A percentile compares a stretch with the other conserved stretches of the same genome.
phyloP scores from a whole-genome alignment of 2,329 filamentous ascomycete species.

The Nigrograna mackinnonii region DNA sequence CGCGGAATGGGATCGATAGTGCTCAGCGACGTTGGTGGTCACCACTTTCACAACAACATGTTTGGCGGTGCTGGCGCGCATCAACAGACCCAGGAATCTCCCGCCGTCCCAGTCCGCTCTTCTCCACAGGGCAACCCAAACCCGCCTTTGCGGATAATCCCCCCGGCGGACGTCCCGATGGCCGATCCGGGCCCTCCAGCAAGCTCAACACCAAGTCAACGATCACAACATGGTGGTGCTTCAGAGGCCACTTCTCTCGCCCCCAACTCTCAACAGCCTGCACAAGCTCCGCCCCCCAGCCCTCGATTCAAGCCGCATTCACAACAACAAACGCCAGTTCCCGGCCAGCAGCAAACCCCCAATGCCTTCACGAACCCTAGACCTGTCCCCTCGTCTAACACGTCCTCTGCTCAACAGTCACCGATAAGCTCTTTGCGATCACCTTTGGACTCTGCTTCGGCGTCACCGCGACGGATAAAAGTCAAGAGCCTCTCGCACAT shows the following conservation, averaged over 20 bases:
- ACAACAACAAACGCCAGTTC: slow-evolving; percentile 32
- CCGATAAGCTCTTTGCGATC: slow-evolving; percentile 29
- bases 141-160: slow-evolving; percentile 25
- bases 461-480: slow-evolving; percentile 67
- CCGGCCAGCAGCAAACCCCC: slow-evolving; percentile 3
- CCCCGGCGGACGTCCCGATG: slow-evolving; percentile 42
- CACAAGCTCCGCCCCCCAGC: slow-evolving; percentile 30
- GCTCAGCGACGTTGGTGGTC: slow-evolving; percentile 72
- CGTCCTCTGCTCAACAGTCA: slow-evolving; percentile 30
- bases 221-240: slow-evolving; percentile 24
- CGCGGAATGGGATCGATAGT: slow-evolving; percentile 65
- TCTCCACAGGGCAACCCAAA: slow-evolving; percentile 30
- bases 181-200: slow-evolving; percentile 38
- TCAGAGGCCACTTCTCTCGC: slow-evolving; percentile 19
- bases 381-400: slow-evolving; percentile 24
- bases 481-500: slow-evolving; percentile 91
- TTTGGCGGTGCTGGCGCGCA: slow-evolving; percentile 53
- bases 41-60: slow-evolving; percentile 76
- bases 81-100: slow-evolving; percentile 41
- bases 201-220: slow-evolving; percentile 31
- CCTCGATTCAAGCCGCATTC: slow-evolving; percentile 39
- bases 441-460: slow-evolving; percentile 30
- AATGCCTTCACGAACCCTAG: slow-evolving; percentile 20
- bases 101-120: slow-evolving; percentile 35
- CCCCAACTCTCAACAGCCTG: slow-evolving; percentile 17